Base-by-base conservation (phyloP, 2,329 filamentous ascomycete species). In the Bisporella sp. region DNA sequence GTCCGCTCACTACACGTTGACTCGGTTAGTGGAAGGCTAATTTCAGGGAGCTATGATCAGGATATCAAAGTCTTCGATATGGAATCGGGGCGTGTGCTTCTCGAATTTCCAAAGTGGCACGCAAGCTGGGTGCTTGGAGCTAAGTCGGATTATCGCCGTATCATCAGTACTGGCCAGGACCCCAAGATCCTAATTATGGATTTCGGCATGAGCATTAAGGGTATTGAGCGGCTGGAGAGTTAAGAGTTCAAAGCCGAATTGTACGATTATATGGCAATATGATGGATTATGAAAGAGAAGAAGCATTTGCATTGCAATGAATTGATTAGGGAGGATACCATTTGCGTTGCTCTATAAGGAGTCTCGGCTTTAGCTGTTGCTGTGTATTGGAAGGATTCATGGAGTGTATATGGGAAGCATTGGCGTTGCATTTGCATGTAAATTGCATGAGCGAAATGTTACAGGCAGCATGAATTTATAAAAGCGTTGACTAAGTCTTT, bases 11-110 rank as follows among this genome's bases (percentile, higher is more conserved):
- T 99, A 53, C 91, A 96, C 72, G 82, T 97, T 55, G 93, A 99
- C 68, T 89, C 83, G 48, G 78, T 87, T 49, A 93, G 89, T 63
- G 86, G 87, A 13, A 82, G 93, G 45, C 82, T 99, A 31, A 79
- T 99, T 53, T 95, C 88, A 58, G 93, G 89, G 13, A 93, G 87
- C 65, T 99, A 99, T 67, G 93, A 99, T 66, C 88, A 89, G 61
- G 91, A 92, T 61, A 91, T 99, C 66, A 95, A 95, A 66, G 89
- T 97, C 1, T 96, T 90, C 69, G 87, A 96, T 66, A 86, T 93
- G 70, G 82, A 84, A 57, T 85, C 84, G 3, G 92, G 91, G 33
- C 73, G 83, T 44, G 77, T 89, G 59, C 78, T 92, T 53, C 80
- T 95, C 55, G 84, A 90, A 60, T 92, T 96, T 62, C 87, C 90